Percentiles rank a stretch among this genome's conserved stretches.
phyloP scores from a whole-genome alignment of 441 rosid genomes.

The Arabidopsis lyrata region DNA sequence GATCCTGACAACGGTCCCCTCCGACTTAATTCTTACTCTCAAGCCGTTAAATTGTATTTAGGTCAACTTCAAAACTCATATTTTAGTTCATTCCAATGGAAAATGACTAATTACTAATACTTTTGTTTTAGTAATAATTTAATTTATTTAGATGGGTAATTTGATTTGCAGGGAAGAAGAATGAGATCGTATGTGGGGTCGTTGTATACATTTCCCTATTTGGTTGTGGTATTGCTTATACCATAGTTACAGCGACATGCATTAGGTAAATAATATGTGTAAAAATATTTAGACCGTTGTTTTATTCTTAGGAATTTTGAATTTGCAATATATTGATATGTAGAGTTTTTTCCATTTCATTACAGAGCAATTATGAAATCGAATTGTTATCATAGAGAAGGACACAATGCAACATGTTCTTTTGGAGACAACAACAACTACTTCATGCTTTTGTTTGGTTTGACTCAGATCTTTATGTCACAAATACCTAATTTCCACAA shows the following conservation, averaged over 20 bases:
- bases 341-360: slow-evolving; percentile 4
- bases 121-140: not conserved
- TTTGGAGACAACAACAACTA: slow-evolving; percentile 35
- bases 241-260: slow-evolving; percentile 60
- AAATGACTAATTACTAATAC: not conserved
- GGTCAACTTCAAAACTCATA: slow-evolving; percentile 46
- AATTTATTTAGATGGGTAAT: slow-evolving; percentile 7
- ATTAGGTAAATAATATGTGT: slow-evolving; percentile 46
- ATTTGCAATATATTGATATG: not conserved
- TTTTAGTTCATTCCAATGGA: not conserved
- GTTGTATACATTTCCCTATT: slow-evolving; percentile 51
- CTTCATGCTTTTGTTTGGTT: slow-evolving; percentile 46
- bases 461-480: slow-evolving; percentile 44
- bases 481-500: slow-evolving; percentile 43
- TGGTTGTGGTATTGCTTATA: slow-evolving; percentile 60
- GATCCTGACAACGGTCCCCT: slow-evolving; percentile 57
- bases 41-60: slow-evolving; percentile 60
- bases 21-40: slow-evolving; percentile 53
- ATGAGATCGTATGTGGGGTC: slow-evolving; percentile 49
- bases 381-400: slow-evolving; percentile 39
- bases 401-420: slow-evolving; percentile 40
- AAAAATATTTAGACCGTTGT: not conserved
- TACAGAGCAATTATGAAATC: slow-evolving; percentile 46
- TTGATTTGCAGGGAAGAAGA: slow-evolving; percentile 55
- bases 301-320: not conserved